Evolutionary conservation across 2,329 filamentous ascomycete species (phyloP).

Genomic region (Cytospora piceae): DNA sequence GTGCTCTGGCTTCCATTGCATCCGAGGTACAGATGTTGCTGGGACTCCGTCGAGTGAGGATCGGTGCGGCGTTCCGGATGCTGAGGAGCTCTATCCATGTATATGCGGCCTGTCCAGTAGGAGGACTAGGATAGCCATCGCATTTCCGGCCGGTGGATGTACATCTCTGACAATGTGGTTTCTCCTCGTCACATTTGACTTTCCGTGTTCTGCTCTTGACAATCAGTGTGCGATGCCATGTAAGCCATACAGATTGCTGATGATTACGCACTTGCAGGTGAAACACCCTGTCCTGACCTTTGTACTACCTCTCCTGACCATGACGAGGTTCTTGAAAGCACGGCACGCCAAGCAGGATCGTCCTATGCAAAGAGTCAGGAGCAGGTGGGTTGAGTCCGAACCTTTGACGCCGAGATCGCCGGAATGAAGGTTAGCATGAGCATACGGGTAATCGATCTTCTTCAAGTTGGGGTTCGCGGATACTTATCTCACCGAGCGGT

Average conservation of each 20-base stretch:
- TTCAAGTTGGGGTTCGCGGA: neutral
- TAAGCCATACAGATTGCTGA: neutral
- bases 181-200: conserved; percentile 35
- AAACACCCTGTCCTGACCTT: conserved; percentile 29
- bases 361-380: neutral
- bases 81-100: conserved; percentile 25
- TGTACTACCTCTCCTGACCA: conserved; percentile 27
- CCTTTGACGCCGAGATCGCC: neutral
- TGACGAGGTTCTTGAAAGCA: neutral
- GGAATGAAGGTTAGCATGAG: no score
- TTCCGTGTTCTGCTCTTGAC: conserved; percentile 30
- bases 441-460: no score
- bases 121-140: conserved; percentile 30
- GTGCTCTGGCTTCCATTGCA: conserved; percentile 23
- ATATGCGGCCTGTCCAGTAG: conserved; percentile 24
- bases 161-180: conserved; percentile 33
- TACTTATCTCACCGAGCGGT: neutral
- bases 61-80: neutral
- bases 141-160: conserved; percentile 31
- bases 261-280: conserved; percentile 29
- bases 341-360: neutral
- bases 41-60: neutral
- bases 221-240: neutral
- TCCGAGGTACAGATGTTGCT: conserved; percentile 1
- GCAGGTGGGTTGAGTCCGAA: neutral